phyloP scores from a whole-genome alignment of 140 eudicot genomes.

The Flaveria floridana region DNA sequence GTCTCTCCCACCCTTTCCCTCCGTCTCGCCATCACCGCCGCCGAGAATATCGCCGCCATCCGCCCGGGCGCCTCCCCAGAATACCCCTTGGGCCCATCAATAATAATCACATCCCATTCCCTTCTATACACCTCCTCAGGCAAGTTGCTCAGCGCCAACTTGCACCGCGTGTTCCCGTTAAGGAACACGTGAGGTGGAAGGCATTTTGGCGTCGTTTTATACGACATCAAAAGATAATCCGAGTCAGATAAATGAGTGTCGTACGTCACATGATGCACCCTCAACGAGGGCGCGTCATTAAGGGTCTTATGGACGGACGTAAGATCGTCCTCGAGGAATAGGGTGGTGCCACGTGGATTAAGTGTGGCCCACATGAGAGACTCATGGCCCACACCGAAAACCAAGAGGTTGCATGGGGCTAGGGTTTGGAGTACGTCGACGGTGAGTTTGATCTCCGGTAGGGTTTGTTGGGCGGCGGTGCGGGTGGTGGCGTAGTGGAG shows the following conservation, averaged over 20 bases:
- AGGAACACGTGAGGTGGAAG: constrained; percentile 32
- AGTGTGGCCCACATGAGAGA: constrained; percentile 79
- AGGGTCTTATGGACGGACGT: constrained; percentile 48
- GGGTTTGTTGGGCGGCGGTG: constrained; percentile 50
- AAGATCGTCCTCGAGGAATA: constrained; percentile 74
- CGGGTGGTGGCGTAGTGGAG: constrained; percentile 72
- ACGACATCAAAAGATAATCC: constrained; percentile 40
- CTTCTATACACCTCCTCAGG: constrained; percentile 62
- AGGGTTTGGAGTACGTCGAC: constrained; percentile 45
- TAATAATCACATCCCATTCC: constrained; percentile 80
- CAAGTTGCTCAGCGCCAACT: constrained; percentile 53
- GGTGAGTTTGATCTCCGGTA: constrained; percentile 43
- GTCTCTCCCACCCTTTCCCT: constrained; percentile 50
- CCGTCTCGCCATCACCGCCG: constrained; percentile 71
- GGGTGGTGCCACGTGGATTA: constrained; percentile 68
- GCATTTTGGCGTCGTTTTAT: constrained; percentile 40
- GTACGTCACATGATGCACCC: constrained; percentile 47
- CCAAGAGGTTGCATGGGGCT: constrained; percentile 61
- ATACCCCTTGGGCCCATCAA: constrained; percentile 82
- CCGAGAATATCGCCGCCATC: constrained; percentile 80
- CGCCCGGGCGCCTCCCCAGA: constrained; percentile 78
- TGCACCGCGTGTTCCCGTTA: constrained; percentile 53
- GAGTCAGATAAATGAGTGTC: constrained; percentile 52
- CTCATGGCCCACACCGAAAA: constrained; percentile 79
- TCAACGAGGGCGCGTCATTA: constrained; percentile 43